Conservation (phyloP, 768 basidiomycete species). For the Boletus pseudo-olivaceus region DNA sequence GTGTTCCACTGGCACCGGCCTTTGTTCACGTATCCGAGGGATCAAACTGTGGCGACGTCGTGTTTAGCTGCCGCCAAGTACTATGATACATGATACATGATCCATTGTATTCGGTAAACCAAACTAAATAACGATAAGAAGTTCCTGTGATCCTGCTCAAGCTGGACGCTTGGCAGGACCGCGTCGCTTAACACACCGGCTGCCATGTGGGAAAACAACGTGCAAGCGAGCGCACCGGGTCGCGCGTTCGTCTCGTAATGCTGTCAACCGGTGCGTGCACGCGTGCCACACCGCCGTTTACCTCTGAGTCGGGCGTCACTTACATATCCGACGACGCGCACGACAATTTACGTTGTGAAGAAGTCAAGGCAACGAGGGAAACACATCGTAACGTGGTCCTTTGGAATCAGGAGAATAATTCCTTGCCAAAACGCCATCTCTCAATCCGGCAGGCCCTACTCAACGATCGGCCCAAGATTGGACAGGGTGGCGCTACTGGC, state of each 20-base stretch:
- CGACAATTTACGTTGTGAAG: conserved; percentile 11
- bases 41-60: background rate
- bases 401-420: background rate
- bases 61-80: background rate
- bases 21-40: background rate
- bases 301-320: conserved; percentile 2
- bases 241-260: conserved; percentile 3
- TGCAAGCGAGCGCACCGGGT: background rate
- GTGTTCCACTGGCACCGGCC: background rate
- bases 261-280: conserved; percentile 1
- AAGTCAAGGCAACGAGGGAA: conserved; percentile 10
- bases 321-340: conserved; percentile 2
- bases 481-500: background rate
- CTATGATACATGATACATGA: background rate
- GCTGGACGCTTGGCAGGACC: background rate
- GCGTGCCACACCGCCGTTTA: background rate
- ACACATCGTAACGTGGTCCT: background rate
- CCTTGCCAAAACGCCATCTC: background rate
- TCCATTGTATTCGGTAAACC: background rate
- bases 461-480: background rate
- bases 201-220: conserved; percentile 10
- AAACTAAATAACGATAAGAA: background rate
- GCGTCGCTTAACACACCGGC: background rate
- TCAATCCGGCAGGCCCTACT: background rate
- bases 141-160: background rate